A percentile compares a stretch with the other conserved stretches of the same genome.
These are phyloP conservation scores for Amanita polypyramis DNA, from an alignment of 768 basidiomycete species.

Conservation along the genomic window DNA sequence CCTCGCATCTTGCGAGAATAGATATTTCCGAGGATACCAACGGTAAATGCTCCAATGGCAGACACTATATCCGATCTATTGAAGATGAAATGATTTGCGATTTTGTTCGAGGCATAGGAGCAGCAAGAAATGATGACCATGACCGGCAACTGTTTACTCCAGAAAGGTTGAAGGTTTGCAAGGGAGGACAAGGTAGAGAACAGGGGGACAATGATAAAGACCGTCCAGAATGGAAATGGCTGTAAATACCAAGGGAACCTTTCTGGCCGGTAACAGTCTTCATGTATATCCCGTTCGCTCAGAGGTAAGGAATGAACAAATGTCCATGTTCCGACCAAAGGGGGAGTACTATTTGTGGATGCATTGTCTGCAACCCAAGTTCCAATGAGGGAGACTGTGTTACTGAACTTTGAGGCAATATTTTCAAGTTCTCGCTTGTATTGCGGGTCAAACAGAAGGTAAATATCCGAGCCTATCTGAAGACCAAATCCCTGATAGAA, in stretches of 20 bases:
- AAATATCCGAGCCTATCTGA: conserved; percentile 77
- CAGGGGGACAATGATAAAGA: conserved; percentile 65
- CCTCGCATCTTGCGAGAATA: conserved; percentile 78
- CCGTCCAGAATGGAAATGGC: conserved; percentile 70
- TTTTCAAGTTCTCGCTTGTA: conserved; percentile 42
- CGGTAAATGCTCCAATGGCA: conserved; percentile 77
- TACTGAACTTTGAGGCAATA: conserved; percentile 40
- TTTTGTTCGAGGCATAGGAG: conserved; percentile 70
- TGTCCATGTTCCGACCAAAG: conserved; percentile 52
- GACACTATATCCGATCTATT: conserved; percentile 78
- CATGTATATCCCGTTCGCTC: conserved; percentile 35
- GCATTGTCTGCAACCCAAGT: conserved; percentile 56
- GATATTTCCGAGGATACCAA: conserved; percentile 68
- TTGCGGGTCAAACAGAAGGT: conserved; percentile 54
- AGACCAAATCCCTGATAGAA: conserved; percentile 58
- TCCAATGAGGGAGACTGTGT: conserved; percentile 46
- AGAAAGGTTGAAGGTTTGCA: conserved; percentile 68
- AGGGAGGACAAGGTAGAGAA: conserved; percentile 68
- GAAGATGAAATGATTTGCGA: conserved; percentile 79
- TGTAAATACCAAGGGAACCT: conserved; percentile 70
- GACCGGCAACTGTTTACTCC: conserved; percentile 59
- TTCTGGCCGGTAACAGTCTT: conserved; percentile 64
- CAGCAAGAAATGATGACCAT: conserved; percentile 82
- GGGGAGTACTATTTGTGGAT: conserved; percentile 28
- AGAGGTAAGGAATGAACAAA: conserved; percentile 46